A percentile compares a stretch with the other conserved stretches of the same genome.
Evolutionary conservation across 345 rosid species (phyloP).

Genomic region (Hypericum perforatum): DNA sequence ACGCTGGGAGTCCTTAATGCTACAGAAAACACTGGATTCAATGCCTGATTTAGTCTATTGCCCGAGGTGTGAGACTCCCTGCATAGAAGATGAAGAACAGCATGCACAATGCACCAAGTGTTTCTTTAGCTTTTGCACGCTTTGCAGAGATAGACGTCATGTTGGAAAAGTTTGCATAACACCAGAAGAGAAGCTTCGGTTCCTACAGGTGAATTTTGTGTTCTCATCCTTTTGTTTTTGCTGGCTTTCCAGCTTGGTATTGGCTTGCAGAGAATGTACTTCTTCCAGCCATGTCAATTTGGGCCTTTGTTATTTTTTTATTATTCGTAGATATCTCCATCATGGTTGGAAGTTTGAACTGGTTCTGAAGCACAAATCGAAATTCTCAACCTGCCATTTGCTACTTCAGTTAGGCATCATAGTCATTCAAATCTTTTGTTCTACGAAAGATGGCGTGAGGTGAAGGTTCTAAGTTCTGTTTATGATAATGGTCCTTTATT

Average conservation of each 20-base stretch:
- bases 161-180: conserved; percentile 52
- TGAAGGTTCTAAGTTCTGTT: too few species aligned
- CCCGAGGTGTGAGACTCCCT: conserved; percentile 80
- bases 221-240: conserved; percentile 1
- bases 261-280: background rate
- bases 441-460: too few species aligned
- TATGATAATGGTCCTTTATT: too few species aligned
- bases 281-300: background rate
- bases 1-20: conserved; percentile 68
- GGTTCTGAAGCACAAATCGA: too few species aligned
- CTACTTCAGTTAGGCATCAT: too few species aligned
- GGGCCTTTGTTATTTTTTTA: too few species aligned
- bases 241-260: conserved; percentile 3
- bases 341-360: too few species aligned
- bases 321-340: too few species aligned
- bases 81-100: conserved; percentile 80
- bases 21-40: conserved; percentile 69
- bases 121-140: conserved; percentile 73
- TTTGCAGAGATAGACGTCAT: conserved; percentile 66
- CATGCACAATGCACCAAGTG: conserved; percentile 82
- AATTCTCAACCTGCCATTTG: too few species aligned
- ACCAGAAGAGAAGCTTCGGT: conserved; percentile 57
- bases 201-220: conserved; percentile 50
- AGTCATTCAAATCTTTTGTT: too few species aligned
- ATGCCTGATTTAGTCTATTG: conserved; percentile 76